Evolutionary conservation across 768 basidiomycete species (phyloP), one percentile per base, ranked within the genome.

Genomic region (Gloeopeniophorella convolvens): DNA sequence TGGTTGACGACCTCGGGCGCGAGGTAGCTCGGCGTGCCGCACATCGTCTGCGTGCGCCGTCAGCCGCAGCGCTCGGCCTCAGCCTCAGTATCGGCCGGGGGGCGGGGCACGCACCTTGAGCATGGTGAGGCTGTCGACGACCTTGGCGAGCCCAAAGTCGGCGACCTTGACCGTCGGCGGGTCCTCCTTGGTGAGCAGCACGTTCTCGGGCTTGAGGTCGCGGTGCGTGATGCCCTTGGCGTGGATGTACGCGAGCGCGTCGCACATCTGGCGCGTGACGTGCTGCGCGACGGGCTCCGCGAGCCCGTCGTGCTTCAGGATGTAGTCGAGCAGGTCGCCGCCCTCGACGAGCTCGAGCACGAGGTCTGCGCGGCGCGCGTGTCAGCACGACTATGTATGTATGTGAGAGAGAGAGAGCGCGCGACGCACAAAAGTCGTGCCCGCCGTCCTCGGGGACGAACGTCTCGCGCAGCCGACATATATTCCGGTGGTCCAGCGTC

Each of bases 61-160:
- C n/a, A n/a, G n/a, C n/a, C n/a, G n/a, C n/a, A n/a, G n/a, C n/a
- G n/a, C n/a, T n/a, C n/a, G n/a, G n/a, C n/a, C n/a, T n/a, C n/a
- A n/a, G n/a, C 13, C 57, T 56, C 48, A 44, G 15, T 11, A 32
- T 32, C 42, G n/a, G n/a, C 16, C 11, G 13, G 33, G 33, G 4
- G n/a, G 24, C 32, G 12, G 20, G 4, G 43, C 23, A 65, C 80
- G 13, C 56, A 90, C 89, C 57, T 76, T 76, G 11, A 91, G 68
- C 77, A 86, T 84, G 0, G 87, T 90, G 57, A 79, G 63, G 55
- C 80, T 82, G 55, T 89, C 82, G 20, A 89, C 81, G n/a, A 85
- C 80, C 64, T 98, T 99, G 1, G 95, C 94, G 6, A 97, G 78
- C 3, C 95, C 95, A 63, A 96, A 99, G 66, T 97, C 95, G 2